Conservation (phyloP, 129 eudicot species). For the Tagetes patula region DNA sequence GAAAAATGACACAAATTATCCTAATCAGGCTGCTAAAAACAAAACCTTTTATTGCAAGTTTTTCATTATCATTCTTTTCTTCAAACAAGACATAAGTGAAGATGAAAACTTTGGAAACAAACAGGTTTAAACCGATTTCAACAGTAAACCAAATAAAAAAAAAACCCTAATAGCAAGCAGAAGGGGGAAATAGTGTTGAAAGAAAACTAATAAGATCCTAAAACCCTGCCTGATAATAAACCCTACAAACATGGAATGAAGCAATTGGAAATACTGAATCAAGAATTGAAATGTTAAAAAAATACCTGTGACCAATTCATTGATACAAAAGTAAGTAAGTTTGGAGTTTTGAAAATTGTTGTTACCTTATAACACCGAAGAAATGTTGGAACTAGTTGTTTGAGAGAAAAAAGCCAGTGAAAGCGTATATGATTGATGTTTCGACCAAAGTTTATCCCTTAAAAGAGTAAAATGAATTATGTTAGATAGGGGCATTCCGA, state of each 20-base stretch:
- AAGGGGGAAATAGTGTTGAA: too few species aligned
- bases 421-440: background rate
- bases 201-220: background rate
- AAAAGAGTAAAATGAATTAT: too few species aligned
- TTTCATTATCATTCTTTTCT: background rate
- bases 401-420: background rate
- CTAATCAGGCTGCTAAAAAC: background rate
- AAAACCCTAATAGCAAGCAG: background rate
- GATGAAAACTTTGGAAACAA: too few species aligned
- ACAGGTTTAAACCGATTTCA: too few species aligned
- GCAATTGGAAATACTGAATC: constrained; percentile 12
- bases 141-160: background rate
- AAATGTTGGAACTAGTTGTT: background rate
- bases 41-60: background rate
- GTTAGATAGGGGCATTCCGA: constrained; percentile 42
- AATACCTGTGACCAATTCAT: background rate
- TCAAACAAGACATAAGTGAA: background rate
- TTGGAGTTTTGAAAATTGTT: background rate
- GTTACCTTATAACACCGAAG: background rate
- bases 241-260: background rate
- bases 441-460: too few species aligned
- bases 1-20: constrained; percentile 2
- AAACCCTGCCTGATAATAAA: constrained; percentile 14
- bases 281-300: too few species aligned
- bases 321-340: background rate